Conservation (phyloP, 805 yeast genomes). For the Candida glaebosa region DNA sequence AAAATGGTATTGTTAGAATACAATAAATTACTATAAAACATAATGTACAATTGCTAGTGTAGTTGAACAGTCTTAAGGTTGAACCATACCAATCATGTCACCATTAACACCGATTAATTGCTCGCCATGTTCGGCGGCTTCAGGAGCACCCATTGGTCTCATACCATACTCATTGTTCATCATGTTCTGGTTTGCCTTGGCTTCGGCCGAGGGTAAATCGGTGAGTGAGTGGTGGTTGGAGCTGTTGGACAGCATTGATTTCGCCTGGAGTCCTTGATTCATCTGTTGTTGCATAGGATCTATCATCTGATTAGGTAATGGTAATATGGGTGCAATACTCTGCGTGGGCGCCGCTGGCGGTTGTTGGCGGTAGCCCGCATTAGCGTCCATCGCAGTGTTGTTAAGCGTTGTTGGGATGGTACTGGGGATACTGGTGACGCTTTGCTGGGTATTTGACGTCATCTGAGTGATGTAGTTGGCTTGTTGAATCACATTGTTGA, state of each 20-base stretch:
- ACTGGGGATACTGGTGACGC: constrained; percentile 30
- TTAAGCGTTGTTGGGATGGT: constrained; percentile 39
- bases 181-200: constrained; percentile 7
- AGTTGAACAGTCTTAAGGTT: too few species aligned
- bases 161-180: background rate
- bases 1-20: too few species aligned
- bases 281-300: constrained; percentile 4
- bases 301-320: constrained; percentile 5
- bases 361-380: constrained; percentile 6
- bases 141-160: background rate
- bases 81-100: background rate
- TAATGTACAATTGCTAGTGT: background rate
- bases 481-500: constrained; percentile 40
- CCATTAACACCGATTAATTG: background rate
- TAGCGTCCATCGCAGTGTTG: constrained; percentile 7
- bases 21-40: too few species aligned
- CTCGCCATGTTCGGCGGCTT: background rate
- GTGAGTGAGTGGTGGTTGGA: constrained; percentile 23
- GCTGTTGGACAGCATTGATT: constrained; percentile 4
- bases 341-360: constrained; percentile 8
- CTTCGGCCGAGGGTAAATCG: constrained; percentile 20
- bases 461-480: constrained; percentile 26
- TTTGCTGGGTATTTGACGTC: constrained; percentile 19
- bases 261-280: constrained; percentile 2
- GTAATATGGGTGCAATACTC: constrained; percentile 5